Percentiles rank a stretch among this genome's conserved stretches.
phyloP scores from a whole-genome alignment of 495 filamentous ascomycete genomes.

The Tuber calosporum region DNA sequence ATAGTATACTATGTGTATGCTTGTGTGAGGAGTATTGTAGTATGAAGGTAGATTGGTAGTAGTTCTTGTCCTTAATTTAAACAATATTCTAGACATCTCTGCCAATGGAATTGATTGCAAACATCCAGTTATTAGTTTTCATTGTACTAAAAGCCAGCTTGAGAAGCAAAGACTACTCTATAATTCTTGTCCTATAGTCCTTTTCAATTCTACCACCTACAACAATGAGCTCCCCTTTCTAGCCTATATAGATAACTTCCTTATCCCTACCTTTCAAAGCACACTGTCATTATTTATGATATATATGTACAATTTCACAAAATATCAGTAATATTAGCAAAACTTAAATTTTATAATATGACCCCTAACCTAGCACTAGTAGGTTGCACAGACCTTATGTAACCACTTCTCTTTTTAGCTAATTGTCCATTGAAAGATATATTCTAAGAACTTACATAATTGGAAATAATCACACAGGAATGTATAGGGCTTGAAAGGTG shows the following conservation, averaged over 20 bases:
- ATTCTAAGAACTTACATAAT: neutral
- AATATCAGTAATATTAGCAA: neutral
- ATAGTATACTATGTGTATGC: too few species aligned
- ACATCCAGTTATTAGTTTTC: slow-evolving; percentile 11
- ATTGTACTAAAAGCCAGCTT: neutral
- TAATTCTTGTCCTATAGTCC: neutral
- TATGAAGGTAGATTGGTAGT: too few species aligned
- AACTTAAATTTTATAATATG: neutral
- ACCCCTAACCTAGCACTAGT: neutral
- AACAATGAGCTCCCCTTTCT: neutral
- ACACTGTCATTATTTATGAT: neutral
- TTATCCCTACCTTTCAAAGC: neutral
- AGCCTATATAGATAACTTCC: neutral
- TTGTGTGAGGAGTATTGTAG: too few species aligned
- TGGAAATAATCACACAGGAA: neutral
- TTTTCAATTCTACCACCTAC: slow-evolving; percentile 3
- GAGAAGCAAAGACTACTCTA: neutral
- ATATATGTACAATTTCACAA: neutral
- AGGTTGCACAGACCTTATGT: neutral
- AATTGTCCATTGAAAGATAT: neutral
- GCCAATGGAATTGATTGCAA: neutral
- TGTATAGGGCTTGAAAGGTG: neutral
- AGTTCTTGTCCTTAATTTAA: too few species aligned
- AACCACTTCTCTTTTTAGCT: neutral
- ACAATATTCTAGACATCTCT: too few species aligned